Base-by-base conservation (phyloP, 306 rosid species). In the Comarum palustre region DNA sequence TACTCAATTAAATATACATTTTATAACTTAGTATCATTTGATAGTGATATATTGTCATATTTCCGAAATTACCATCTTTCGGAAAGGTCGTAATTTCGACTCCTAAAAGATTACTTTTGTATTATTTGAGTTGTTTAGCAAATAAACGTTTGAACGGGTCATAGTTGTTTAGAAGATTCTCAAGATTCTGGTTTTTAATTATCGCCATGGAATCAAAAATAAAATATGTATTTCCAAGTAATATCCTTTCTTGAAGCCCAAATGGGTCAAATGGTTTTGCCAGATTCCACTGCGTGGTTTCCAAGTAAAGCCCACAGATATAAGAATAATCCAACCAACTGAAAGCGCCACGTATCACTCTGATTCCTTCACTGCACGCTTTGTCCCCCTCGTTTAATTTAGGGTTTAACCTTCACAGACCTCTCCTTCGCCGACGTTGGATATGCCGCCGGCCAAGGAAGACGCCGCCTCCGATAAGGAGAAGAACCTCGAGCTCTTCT, bases 401-500 rank as follows among this genome's bases (percentile, higher is more conserved):
- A 61, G 67, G 67, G 67, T 61, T 61, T 25, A 48, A 25, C 4
- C 10, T 15, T 29, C 66, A 57, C 62, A 5, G 12, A 5, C 34
- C 29, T 55, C 29, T 57, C 62, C 36, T 24, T 27, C 36, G 62
- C 17, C 36, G 64, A 68, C 25, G 46, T 41, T 32, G 41, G 45
- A 48, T 34, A 90, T 89, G 96, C 89, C 88, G 77, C 58, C n/a
- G n/a, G n/a, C 75, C 24, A 90, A 87, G 69, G 91, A 85, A 0
- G 90, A 80, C 2, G 66, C 15, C 43, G 17, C 41, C 72, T 39
- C 85, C 59, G 96, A 94, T 1, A 93, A 93, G 87, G 97, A 89
- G 78, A 84, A 86, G 82, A 74, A 68, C 36, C 32, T 94, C 57
- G 91, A 94, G 71, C 92, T 85, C 48, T 94, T 94, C 78, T 43